Conservation (phyloP, 768 basidiomycete species). For the Tubosaeta sp. region DNA sequence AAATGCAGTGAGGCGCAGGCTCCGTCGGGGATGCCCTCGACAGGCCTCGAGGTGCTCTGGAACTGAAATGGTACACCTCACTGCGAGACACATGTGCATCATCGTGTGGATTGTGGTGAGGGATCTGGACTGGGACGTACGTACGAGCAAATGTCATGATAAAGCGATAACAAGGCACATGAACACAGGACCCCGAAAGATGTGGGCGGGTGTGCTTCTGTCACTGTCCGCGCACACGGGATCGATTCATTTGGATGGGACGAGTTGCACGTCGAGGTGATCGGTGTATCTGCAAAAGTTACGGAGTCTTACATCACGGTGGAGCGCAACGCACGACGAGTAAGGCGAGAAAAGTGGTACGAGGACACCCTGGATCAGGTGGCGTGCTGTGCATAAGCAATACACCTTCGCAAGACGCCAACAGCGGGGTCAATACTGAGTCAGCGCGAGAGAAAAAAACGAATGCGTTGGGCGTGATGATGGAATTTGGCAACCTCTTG, state of each 20-base stretch:
- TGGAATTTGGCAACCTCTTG: neutral
- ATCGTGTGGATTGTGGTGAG: slow-evolving; percentile 3
- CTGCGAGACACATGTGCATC: slow-evolving; percentile 6
- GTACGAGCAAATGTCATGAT: slow-evolving; percentile 6
- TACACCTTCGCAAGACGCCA: neutral
- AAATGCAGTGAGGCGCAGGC: neutral
- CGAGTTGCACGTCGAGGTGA: neutral
- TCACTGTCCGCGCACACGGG: slow-evolving; percentile 2
- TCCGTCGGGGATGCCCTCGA: neutral
- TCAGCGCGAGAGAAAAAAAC: neutral
- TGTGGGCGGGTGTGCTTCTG: slow-evolving; percentile 10
- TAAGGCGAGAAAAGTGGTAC: neutral
- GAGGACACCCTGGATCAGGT: slow-evolving; percentile 1
- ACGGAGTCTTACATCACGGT: slow-evolving; percentile 2
- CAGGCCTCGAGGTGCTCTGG: neutral
- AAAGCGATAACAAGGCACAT: slow-evolving; percentile 15
- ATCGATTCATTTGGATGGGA: neutral
- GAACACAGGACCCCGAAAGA: slow-evolving; percentile 17
- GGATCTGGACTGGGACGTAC: slow-evolving; percentile 12
- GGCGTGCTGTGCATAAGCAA: neutral
- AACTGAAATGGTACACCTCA: neutral
- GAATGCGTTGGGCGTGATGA: neutral
- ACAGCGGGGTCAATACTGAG: neutral
- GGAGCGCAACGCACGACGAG: neutral
- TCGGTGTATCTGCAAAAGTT: neutral